Percentiles rank a stretch among this genome's conserved stretches.
phyloP scores from a whole-genome alignment of 768 basidiomycete genomes.

The Tricholoma furcatifolium region DNA sequence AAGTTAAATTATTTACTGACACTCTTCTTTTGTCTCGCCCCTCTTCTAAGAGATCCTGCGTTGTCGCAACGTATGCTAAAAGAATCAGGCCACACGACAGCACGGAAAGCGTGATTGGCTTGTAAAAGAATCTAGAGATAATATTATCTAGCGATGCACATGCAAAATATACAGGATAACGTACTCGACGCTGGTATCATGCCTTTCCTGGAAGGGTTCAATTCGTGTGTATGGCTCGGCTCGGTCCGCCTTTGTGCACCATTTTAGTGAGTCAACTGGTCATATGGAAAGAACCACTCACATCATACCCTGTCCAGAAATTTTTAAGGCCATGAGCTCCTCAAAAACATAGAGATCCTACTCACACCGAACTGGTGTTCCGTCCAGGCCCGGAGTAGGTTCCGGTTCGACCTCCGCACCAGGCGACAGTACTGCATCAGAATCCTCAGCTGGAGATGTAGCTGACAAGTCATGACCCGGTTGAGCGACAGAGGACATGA shows the following conservation, averaged over 20 bases:
- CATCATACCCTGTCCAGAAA: constrained; percentile 76
- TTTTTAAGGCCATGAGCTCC: constrained; percentile 11
- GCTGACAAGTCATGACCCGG: constrained; percentile 40
- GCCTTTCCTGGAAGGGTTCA: constrained; percentile 78
- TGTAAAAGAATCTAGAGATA: constrained; percentile 76
- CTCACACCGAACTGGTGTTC: constrained; percentile 80
- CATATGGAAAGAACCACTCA: constrained; percentile 40
- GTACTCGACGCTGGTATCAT: constrained; percentile 82
- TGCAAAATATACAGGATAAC: constrained; percentile 23
- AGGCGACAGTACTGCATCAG: constrained; percentile 51
- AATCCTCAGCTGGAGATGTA: constrained; percentile 60
- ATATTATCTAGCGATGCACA: constrained; percentile 11
- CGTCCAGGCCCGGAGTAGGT: constrained; percentile 72
- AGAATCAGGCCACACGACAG: constrained; percentile 63
- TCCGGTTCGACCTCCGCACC: constrained; percentile 53
- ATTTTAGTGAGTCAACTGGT: constrained; percentile 19
- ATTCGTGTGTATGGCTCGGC: constrained; percentile 83
- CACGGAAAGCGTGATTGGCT: constrained; percentile 76
- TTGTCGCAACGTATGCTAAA: constrained; percentile 79
- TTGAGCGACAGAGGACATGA: constrained; percentile 25
- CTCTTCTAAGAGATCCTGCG: constrained; percentile 82
- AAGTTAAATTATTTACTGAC: constrained; percentile 43
- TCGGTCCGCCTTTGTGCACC: constrained; percentile 64
- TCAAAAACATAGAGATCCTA: constrained; percentile 17
- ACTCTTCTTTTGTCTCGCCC: constrained; percentile 78